A percentile compares a stretch with the other conserved stretches of the same genome.
Conservation (phyloP, 1,139 yeast species). For the Candida tunisiensis region DNA sequence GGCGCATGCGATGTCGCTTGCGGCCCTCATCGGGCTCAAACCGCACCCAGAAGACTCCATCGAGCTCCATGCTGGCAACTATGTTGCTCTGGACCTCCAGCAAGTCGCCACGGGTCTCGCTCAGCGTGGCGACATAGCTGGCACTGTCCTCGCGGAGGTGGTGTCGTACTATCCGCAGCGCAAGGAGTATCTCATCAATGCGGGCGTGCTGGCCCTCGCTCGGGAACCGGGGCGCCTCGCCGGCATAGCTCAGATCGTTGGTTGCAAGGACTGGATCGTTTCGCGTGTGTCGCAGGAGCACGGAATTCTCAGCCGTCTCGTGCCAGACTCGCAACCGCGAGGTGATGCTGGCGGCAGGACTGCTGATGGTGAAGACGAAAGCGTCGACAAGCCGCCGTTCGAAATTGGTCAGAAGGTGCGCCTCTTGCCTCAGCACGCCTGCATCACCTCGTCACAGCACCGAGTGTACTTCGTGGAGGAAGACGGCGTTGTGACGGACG, state of each 20-base stretch:
- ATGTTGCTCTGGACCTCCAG: conserved; percentile 56
- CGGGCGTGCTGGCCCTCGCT: conserved; percentile 58
- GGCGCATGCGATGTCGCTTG: conserved; percentile 30
- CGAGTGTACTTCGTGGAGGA: conserved; percentile 38
- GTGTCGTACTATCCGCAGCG: conserved; percentile 41
- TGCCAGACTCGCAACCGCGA: too few relatives aligned
- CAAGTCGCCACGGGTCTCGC: conserved; percentile 56
- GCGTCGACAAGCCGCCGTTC: too few relatives aligned
- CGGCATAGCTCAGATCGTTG: conserved; percentile 30
- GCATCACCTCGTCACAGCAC: too few relatives aligned
- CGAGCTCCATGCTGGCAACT: conserved; percentile 72
- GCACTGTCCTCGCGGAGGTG: conserved; percentile 45
- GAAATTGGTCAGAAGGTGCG: too few relatives aligned
- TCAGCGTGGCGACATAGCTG: conserved; percentile 30
- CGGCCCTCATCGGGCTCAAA: too few relatives aligned
- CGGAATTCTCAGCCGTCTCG: too few relatives aligned
- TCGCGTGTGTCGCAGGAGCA: conserved; percentile 40
- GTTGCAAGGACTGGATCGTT: conserved; percentile 31
- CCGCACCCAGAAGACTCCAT: conserved; percentile 31
- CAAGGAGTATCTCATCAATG: conserved; percentile 49
- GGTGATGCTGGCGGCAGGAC: too few relatives aligned
- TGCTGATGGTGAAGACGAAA: too few relatives aligned
- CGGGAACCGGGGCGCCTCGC: conserved; percentile 36
- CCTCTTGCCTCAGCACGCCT: too few relatives aligned
- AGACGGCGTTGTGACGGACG: conserved; percentile 34